Conservation (phyloP, 2,329 filamentous ascomycete species). For the Atkinsonella texensis region DNA sequence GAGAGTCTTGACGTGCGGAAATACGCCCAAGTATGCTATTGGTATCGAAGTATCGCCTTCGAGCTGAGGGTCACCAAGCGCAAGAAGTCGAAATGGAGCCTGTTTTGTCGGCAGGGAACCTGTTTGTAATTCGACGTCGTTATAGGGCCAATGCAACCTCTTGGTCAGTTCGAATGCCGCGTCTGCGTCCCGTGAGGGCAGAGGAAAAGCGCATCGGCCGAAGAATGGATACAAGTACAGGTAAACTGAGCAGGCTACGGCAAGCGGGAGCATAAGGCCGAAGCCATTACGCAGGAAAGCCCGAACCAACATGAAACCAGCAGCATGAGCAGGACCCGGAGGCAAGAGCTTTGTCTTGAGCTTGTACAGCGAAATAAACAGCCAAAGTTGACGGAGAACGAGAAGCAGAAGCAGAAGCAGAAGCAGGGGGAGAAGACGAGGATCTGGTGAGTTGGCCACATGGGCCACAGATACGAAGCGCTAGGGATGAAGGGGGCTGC, state of each 20-base stretch:
- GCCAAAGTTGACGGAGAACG: no score
- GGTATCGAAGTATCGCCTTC: conserved; percentile 84
- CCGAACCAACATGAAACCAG: conserved; percentile 39
- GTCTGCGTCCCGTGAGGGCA: conserved; percentile 24
- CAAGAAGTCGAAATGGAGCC: conserved; percentile 77
- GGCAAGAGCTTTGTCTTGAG: not conserved
- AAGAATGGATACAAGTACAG: conserved; percentile 83
- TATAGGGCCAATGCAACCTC: conserved; percentile 29
- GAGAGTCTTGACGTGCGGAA: conserved; percentile 40
- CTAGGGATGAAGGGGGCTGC: not conserved
- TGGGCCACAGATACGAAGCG: not conserved
- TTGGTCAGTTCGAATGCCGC: conserved; percentile 25
- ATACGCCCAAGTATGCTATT: conserved; percentile 36
- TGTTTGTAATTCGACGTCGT: conserved; percentile 11
- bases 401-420: no score
- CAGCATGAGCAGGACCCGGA: conserved; percentile 19
- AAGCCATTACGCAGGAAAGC: conserved; percentile 44
- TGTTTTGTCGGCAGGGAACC: conserved; percentile 15
- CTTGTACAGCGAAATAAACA: not conserved
- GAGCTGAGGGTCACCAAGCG: conserved; percentile 83
- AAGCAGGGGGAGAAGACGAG: not conserved
- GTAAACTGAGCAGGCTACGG: conserved; percentile 59
- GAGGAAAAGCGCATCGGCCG: conserved; percentile 68
- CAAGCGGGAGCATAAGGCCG: conserved; percentile 45
- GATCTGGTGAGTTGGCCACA: not conserved